A percentile compares a stretch with the other conserved stretches of the same genome.
Evolutionary conservation across 1,284 basidiomycete genomes (phyloP).

Genomic region (Moesziomyces sp.): DNA sequence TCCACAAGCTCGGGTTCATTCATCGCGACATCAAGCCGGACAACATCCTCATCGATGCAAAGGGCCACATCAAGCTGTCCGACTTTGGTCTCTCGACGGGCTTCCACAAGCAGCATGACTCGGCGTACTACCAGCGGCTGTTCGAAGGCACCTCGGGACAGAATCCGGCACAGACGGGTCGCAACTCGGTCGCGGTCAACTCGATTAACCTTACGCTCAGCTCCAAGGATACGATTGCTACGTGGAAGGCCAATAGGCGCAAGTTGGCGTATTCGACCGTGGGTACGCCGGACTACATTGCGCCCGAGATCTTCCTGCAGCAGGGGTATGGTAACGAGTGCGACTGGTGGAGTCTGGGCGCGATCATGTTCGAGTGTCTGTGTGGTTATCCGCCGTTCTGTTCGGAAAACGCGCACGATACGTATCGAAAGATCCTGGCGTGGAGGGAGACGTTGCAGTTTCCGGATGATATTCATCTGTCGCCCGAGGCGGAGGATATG

Average conservation of each 20-base stretch:
- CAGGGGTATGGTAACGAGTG: conserved; percentile 98
- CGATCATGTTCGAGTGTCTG: conserved; percentile 98
- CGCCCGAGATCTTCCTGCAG: conserved; percentile 96
- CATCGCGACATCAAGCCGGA: conserved; percentile 96
- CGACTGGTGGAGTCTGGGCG: conserved; percentile 88
- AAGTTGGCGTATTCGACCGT: conserved; percentile 98
- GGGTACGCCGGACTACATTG: conserved; percentile 98
- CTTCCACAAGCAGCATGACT: conserved; percentile 93
- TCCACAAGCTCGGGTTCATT: conserved; percentile 98
- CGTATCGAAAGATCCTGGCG: conserved; percentile 97
- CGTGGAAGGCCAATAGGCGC: conserved; percentile 97
- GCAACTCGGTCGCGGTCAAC: conserved; percentile 67
- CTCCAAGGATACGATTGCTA: conserved; percentile 71
- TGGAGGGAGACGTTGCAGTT: conserved; percentile 89
- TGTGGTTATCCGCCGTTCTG: conserved; percentile 97
- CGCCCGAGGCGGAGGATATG: conserved; percentile 89
- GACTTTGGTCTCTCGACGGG: conserved; percentile 95
- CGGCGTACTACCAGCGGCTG: conserved; percentile 91
- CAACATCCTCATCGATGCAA: conserved; percentile 95
- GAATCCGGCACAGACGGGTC: conserved; percentile 54
- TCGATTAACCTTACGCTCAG: conserved; percentile 66
- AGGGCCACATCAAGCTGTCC: conserved; percentile 92
- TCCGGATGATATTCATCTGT: conserved; percentile 95
- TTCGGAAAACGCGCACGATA: conserved; percentile 96
- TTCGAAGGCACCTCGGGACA: conserved; percentile 73